Evolutionary conservation across 495 filamentous ascomycete genomes (phyloP).

Genomic region (Trichoderma reesei): DNA sequence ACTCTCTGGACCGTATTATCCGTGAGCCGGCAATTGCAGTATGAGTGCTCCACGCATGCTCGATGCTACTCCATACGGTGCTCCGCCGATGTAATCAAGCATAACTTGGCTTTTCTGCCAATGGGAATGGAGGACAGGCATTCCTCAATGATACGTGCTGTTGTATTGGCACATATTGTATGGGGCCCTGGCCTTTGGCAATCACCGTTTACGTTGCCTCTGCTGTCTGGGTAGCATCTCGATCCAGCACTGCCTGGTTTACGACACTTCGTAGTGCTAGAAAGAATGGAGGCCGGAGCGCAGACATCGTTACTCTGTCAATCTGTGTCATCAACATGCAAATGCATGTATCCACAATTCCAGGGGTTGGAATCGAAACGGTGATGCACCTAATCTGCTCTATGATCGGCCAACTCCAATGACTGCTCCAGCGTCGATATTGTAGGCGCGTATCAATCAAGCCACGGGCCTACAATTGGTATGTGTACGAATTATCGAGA

Average conservation of each 20-base stretch:
- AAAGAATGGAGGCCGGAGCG: too few species aligned
- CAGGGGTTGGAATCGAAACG: background rate
- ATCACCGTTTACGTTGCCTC: background rate
- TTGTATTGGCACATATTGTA: background rate
- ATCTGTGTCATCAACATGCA: too few species aligned
- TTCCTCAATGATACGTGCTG: background rate
- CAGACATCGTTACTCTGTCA: too few species aligned
- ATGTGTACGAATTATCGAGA: too few species aligned
- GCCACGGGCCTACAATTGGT: background rate
- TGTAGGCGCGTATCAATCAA: background rate
- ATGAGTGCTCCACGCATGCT: too few species aligned
- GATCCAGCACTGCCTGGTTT: background rate
- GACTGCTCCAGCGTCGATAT: background rate
- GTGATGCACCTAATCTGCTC: background rate
- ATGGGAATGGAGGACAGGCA: background rate
- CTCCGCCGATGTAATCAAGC: too few species aligned
- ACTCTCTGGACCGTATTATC: background rate
- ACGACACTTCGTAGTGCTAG: too few species aligned
- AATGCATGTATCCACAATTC: background rate
- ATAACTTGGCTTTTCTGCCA: background rate
- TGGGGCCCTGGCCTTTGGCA: background rate
- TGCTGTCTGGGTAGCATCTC: background rate
- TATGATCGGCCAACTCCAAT: constrained; percentile 4
- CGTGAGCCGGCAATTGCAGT: background rate
- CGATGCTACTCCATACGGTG: too few species aligned